Evolutionary conservation across 2,329 filamentous ascomycete species (phyloP), one percentile per base, ranked within the genome.

Genomic region (Fusarium duplospermum): DNA sequence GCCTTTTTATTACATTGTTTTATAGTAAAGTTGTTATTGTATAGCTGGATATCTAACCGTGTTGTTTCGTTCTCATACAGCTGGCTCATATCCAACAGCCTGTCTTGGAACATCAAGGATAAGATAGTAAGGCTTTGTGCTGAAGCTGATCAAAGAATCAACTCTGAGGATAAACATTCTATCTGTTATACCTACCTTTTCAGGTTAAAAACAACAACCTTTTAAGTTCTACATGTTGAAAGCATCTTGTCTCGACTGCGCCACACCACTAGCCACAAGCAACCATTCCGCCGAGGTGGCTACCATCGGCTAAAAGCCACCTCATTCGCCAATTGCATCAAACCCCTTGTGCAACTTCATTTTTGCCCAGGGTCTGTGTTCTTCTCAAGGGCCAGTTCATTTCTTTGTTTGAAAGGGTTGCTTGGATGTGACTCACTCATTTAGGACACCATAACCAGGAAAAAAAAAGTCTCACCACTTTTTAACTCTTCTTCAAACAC

Each of bases 221-320:
- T 20, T 31, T 10, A 8, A 54, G 18, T 20, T 54, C 47, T 9
- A 11, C 4, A 5, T 10, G 38, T 8, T 7, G 9, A 13, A 2
- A 2, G 11, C 8, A 50, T 29, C 27, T 52, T 1, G 18, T 31
- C 47, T n/a, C 3, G 8, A 2, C 10, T 20, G 27, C 47, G 61
- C 58, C 70, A 54, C 58, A 42, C 3, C 60, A 45, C 47, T 1
- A 54, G 45, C 31, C 61, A 70, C 52, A 18, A 4, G 14, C 22
- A 47, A 10, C 42, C 8, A 9, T 47, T 47, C 42, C 42, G 22
- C 42, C 8, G 8, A 14, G 40, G 71, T 72, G 63, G 67, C 67
- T 71, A 54, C 50, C 45, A 9, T 73, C 50, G 61, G 71, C 65
- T 74, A 47, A 59, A 65, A 65, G 63, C 67, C 71, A 74, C 71